Evolutionary conservation across 345 rosid genomes (phyloP).

Genomic region (Conringia planisiliqua): DNA sequence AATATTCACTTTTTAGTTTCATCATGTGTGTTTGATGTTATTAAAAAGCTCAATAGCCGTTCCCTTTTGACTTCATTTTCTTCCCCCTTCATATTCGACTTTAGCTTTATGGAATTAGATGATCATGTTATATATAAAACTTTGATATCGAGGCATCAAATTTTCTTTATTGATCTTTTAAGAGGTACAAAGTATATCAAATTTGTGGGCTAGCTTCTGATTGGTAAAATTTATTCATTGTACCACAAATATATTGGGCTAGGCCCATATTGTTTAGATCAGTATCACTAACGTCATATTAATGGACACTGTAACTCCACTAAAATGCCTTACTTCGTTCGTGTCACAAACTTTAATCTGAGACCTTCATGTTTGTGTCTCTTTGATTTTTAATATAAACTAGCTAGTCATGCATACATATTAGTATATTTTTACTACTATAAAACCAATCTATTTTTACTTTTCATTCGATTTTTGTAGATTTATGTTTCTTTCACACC

Average conservation of each 20-base stretch:
- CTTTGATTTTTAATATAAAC: no score
- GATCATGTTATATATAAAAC: background rate
- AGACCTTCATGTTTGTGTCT: background rate
- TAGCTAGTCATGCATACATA: no score
- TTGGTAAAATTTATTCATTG: background rate
- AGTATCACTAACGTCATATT: background rate
- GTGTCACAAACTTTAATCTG: background rate
- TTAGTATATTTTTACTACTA: no score
- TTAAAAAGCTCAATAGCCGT: background rate
- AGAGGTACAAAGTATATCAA: background rate
- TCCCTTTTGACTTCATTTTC: background rate
- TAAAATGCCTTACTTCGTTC: background rate
- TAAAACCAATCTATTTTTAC: no score
- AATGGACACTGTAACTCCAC: background rate
- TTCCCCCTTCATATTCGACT: background rate
- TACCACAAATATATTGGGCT: background rate
- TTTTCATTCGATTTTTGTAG: no score
- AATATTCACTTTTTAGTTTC: background rate
- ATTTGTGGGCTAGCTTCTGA: background rate
- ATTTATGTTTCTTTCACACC: background rate
- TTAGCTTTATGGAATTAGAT: background rate
- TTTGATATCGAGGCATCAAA: background rate
- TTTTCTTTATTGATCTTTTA: background rate
- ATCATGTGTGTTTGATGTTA: background rate
- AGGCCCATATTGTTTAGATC: background rate